Conservation (phyloP, 345 rosid genomes). For the Zanthoxylum bungeanum region DNA sequence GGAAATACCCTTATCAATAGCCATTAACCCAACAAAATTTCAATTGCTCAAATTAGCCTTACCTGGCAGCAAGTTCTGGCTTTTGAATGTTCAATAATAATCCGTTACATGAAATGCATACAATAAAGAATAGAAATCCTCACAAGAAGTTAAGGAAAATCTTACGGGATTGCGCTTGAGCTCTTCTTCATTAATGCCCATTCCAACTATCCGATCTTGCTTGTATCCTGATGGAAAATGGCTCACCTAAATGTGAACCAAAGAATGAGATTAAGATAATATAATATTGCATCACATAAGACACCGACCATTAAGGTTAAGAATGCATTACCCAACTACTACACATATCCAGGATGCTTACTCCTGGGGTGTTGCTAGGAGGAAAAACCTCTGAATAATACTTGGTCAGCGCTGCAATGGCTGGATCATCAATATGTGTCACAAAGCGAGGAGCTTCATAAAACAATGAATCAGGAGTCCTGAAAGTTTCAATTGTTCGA, state of each 20-base stretch:
- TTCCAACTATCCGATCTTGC: constrained; percentile 73
- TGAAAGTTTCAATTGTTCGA: constrained; percentile 20
- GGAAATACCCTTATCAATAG: neutral
- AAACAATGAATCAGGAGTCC: constrained; percentile 73
- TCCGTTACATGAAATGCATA: too few species aligned
- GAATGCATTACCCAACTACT: constrained; percentile 80
- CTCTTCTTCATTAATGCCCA: constrained; percentile 88
- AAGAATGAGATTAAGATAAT: neutral
- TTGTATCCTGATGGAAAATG: constrained; percentile 88
- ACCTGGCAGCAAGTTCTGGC: neutral
- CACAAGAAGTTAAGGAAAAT: neutral
- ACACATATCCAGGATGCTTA: constrained; percentile 85
- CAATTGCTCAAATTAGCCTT: neutral
- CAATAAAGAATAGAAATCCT: neutral
- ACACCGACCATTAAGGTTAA: neutral
- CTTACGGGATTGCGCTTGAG: constrained; percentile 73
- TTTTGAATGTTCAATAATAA: neutral
- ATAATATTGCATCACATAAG: neutral
- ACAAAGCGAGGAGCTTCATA: constrained; percentile 86
- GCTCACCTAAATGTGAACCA: constrained; percentile 56
- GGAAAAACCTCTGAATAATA: constrained; percentile 79
- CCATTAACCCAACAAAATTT: neutral
- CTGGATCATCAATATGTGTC: constrained; percentile 88
- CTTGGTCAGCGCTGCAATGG: constrained; percentile 81
- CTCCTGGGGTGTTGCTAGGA: constrained; percentile 70